Base-by-base conservation (phyloP, 2,329 filamentous ascomycete genomes). In the Dothiorella sarmentorum region DNA sequence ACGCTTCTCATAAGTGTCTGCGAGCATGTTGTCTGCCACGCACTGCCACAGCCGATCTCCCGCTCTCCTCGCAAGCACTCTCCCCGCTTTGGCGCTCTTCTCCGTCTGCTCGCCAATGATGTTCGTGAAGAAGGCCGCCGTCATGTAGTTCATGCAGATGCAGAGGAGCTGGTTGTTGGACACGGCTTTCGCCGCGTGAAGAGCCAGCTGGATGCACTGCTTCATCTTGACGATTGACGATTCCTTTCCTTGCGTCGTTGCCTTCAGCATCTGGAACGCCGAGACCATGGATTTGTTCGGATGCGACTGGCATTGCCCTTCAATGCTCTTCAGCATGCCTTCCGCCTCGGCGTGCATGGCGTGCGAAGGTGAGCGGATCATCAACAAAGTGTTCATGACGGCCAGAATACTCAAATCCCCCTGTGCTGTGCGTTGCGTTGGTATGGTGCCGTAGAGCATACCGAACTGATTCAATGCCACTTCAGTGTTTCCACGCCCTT, bases 131-230 rank as follows among this genome's bases (percentile, higher is more conserved):
- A 96, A 88, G 53, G 86, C 84, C 67, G 83, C 85, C 55, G 89
- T 88, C 88, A 97, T 95, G 63, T 94, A 86, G 64, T 86, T 91
- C 60, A 97, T 83, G 5, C 88, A 86, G 63, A 97, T 88, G 47
- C 87, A 87, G n/a, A 91, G 82, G 56, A 92, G 87, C 63, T 95
- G 89, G 27, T 84, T 84, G 69, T 96, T 96, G 57, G 80, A 80
- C 7, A 88, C 85, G 7, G 79, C 78, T 63, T 87, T 87, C 11
- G 89, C 87, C 2, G 85, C 84, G 37, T 82, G 81, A 40, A 96
- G 81, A 2, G 91, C 88, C 37, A 81, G 80, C 61, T 90, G 85
- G 56, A 97, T 86, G 67, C 88, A 85, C 38, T 87, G 83, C 73
- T 96, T 97, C 58, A 89, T 86, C 62, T 88, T 84, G 60, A 90